A percentile compares a stretch with the other conserved stretches of the same genome.
Conservation (phyloP, 768 basidiomycete genomes). For the Russula sp. region DNA sequence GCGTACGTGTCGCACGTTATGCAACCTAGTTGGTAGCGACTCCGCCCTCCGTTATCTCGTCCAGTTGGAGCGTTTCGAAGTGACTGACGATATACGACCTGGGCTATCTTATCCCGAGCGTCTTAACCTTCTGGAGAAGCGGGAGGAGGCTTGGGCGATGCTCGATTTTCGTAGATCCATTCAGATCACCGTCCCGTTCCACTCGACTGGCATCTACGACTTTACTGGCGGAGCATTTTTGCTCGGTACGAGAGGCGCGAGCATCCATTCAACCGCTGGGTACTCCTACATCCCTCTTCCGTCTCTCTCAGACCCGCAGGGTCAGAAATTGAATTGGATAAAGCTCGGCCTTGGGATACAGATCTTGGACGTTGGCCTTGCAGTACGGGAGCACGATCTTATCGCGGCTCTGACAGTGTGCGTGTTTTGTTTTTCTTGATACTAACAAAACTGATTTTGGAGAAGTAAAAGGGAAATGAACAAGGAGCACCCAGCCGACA, state of each 20-base stretch:
- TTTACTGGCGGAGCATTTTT: slow-evolving; percentile 22
- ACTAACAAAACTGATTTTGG: neutral
- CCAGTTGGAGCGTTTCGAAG: slow-evolving; percentile 16
- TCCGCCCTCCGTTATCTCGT: slow-evolving; percentile 17
- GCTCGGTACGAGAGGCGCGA: slow-evolving; percentile 16
- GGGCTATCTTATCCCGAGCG: slow-evolving; percentile 13
- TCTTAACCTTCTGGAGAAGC: slow-evolving; percentile 9
- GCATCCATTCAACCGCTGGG: slow-evolving; percentile 7
- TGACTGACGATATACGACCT: slow-evolving; percentile 8
- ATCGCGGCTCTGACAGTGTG: slow-evolving; percentile 20
- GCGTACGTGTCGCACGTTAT: slow-evolving; percentile 9
- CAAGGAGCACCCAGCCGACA: neutral
- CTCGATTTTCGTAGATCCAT: slow-evolving; percentile 7
- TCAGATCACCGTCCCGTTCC: slow-evolving; percentile 14
- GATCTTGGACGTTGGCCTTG: slow-evolving; percentile 21
- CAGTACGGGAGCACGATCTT: slow-evolving; percentile 22
- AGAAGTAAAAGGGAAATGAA: slow-evolving; percentile 2
- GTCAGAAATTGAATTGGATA: slow-evolving; percentile 2
- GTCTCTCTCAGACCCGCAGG: neutral
- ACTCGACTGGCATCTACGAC: slow-evolving; percentile 23
- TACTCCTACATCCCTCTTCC: slow-evolving; percentile 17
- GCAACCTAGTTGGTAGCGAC: neutral
- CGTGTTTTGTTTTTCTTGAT: neutral
- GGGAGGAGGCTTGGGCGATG: slow-evolving; percentile 17
- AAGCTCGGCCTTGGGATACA: slow-evolving; percentile 2